Conservation (phyloP, 1,284 basidiomycete genomes). For the Hemileia vastatrix region DNA sequence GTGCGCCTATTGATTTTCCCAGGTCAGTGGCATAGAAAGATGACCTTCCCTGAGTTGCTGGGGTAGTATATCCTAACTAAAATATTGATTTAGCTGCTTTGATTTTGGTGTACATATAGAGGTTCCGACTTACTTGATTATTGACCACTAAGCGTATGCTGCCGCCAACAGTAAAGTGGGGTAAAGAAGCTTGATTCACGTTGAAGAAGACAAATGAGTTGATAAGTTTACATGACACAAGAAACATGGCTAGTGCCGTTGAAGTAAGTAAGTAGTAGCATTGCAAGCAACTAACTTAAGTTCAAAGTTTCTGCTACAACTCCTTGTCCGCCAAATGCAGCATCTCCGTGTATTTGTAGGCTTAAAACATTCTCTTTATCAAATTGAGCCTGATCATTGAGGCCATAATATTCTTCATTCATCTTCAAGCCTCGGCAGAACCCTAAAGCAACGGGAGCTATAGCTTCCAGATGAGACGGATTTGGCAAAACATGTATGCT, state of each 20-base stretch:
- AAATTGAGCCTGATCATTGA: not conserved
- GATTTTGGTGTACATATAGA: not conserved
- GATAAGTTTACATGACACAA: no score
- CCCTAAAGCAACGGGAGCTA: conserved; percentile 72
- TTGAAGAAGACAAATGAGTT: no score
- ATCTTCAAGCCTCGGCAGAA: conserved; percentile 1
- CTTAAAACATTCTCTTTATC: conserved; percentile 55
- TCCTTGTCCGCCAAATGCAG: conserved; percentile 78
- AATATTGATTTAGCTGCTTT: conserved; percentile 36
- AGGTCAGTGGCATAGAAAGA: conserved; percentile 79
- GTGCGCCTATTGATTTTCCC: conserved; percentile 78
- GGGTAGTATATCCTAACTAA: conserved; percentile 70
- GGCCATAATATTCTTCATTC: conserved; percentile 5
- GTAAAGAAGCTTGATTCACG: conserved; percentile 40
- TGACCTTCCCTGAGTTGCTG: conserved; percentile 66
- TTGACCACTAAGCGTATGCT: conserved; percentile 84
- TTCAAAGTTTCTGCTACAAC: conserved; percentile 78
- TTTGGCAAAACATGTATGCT: conserved; percentile 69
- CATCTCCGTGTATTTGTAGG: conserved; percentile 79
- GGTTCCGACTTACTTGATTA: conserved; percentile 7
- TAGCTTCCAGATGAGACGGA: conserved; percentile 78
- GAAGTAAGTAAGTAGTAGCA: no score
- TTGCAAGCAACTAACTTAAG: conserved; percentile 6
- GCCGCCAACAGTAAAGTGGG: conserved; percentile 79
- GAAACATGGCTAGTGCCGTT: no score